Evolutionary conservation across 1,284 basidiomycete genomes (phyloP), one percentile per base, ranked within the genome.

Genomic region (Cryptococcus wingfieldii): DNA sequence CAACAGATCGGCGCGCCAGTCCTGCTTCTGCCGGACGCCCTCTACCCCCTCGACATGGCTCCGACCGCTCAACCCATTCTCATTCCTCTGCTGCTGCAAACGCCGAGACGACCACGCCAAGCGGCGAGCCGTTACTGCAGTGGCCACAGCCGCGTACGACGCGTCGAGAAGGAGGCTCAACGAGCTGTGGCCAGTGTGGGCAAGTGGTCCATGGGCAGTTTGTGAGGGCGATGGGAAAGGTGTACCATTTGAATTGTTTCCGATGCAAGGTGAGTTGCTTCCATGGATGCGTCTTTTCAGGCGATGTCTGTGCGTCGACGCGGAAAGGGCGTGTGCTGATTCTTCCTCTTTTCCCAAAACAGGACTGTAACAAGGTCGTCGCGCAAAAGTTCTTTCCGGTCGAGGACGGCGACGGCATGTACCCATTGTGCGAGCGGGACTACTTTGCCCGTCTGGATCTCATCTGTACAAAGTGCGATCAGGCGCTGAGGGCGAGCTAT

Each of bases 381-480:
- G 95, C 95, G 19, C 89, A 89, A 66, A 99, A 98, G 78, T 99
- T 99, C 82, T 99, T 99, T 78, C 95, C 96, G 37, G 90, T 97
- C 69, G 91, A 96, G 69, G 66, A 63, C 47, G 87, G 88, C 1
- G 88, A 90, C 71, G 86, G 87, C 61, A 87, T 85, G 70, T 86
- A 88, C 64, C 93, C 93, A 38, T 82, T 97, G n/a, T 98, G 96
- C 78, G 95, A 98, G 69, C 86, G 90, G 55, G 96, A 98, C 76
- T 98, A 98, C 77, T 99, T 99, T 78, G 85, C 91, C 63, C 84
- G 96, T 49, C 83, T 99, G 54, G 92, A 94, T 77, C 83, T 99
- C 67, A 93, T 99, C 62, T 99, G 96, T 77, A 89, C 88, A 47
- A 95, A 97, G 77, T 98, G 95, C 77, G 87, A 88, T 53, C 86